Evolutionary conservation across 305 asterid genomes (phyloP), one percentile per base, ranked within the genome.

Genomic region (Fraxinus nigra): DNA sequence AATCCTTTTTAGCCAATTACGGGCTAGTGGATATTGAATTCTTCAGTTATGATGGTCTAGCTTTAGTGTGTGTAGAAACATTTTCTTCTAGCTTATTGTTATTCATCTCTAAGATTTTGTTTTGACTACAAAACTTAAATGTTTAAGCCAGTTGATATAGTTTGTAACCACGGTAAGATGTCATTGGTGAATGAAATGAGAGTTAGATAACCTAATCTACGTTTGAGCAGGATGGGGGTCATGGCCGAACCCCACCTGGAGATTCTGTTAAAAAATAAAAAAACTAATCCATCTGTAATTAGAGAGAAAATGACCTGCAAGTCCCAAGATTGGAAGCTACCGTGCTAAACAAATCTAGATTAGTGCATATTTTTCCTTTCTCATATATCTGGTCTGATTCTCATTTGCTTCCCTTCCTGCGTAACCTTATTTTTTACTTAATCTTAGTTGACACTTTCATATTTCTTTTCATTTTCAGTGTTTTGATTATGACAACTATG

Each of bases 401-500:
- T 16, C 79, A 35, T 40, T 33, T 26, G 7, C 74, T 81, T 54
- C 34, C 43, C 48, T 72, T 72, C 69, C 20, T 69, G 75, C 22
- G 9, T 5, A 11, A 69, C 75, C 22, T 30, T 69, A 77, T 77
- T 75, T 56, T 69, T 54, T 67, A 16, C 56, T 7, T 74, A 51
- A 59, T 56, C 72, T 30, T 69, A 69, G 63, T 78, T 78, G 75
- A 78, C 51, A 40, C 69, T 14, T 34, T 32, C 37, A 48, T 18
- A 43, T 72, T 76, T 24, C 48, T 43, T 84, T 75, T 79, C 48
- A 34, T 69, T 82, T 76, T 40, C 84, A 97, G 99, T 97, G 99
- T 88, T 93, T 97, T 82, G 99, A 97, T 87, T 92, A 86, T 82
- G 89, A 93, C 88, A 91, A 97, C 86, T 97, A 88, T 82, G 85